phyloP scores from a whole-genome alignment of 2,329 filamentous ascomycete genomes.

The Cladosporium sp. region DNA sequence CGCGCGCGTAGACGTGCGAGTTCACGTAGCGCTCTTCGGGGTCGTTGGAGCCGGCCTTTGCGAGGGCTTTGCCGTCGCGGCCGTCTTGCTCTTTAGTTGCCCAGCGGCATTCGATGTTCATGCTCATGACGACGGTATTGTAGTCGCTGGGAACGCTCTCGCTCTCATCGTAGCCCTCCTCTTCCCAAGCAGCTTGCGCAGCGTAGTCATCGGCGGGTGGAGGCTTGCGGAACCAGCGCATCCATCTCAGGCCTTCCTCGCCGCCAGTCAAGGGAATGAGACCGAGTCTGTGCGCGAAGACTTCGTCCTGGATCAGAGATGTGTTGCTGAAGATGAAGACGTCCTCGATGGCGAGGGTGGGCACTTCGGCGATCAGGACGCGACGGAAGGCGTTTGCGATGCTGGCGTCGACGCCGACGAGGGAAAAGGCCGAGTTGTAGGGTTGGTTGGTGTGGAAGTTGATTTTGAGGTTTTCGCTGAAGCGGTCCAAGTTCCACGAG shows the following conservation, averaged over 20 bases:
- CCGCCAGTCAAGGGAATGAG: constrained; percentile 83
- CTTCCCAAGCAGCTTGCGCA: constrained; percentile 38
- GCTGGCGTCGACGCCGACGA: constrained; percentile 85
- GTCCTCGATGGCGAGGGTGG: constrained; percentile 87
- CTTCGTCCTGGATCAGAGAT: constrained; percentile 95
- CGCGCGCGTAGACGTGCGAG: constrained; percentile 56
- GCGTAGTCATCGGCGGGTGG: constrained; percentile 52
- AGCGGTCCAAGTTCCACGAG: constrained; percentile 69
- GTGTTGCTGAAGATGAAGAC: constrained; percentile 96
- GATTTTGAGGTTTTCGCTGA: constrained; percentile 67
- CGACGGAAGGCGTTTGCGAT: constrained; percentile 96
- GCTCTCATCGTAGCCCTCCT: constrained; percentile 38
- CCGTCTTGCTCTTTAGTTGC: constrained; percentile 47
- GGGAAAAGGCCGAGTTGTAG: constrained; percentile 78
- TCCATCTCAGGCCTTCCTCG: constrained; percentile 70
- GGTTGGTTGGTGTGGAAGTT: constrained; percentile 78
- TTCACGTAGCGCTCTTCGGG: constrained; percentile 80
- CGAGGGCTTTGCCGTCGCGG: constrained; percentile 47
- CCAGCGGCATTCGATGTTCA: constrained; percentile 75
- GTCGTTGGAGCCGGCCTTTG: constrained; percentile 68
- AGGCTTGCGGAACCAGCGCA: constrained; percentile 77
- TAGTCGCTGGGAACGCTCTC: constrained; percentile 59
- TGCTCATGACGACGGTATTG: constrained; percentile 77
- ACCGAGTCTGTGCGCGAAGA: constrained; percentile 83
- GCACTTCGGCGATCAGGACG: constrained; percentile 90